phyloP scores from a whole-genome alignment of 129 eudicot species.

The Glebionis coronaria region DNA sequence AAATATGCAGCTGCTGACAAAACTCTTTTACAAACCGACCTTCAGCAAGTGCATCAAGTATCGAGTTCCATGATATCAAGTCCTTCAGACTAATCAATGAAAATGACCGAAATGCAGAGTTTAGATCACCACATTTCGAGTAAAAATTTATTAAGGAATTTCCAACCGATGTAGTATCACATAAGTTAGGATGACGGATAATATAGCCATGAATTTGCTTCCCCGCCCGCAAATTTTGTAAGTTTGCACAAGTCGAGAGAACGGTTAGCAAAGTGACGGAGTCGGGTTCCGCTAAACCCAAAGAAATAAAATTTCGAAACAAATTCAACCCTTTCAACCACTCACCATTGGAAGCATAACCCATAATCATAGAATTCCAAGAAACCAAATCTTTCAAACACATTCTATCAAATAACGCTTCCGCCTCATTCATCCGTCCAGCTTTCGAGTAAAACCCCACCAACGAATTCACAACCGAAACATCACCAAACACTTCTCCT shows the following conservation, averaged over 20 bases:
- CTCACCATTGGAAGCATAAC: conserved; percentile 60
- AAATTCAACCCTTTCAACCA: conserved; percentile 53
- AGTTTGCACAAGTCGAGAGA: conserved; percentile 61
- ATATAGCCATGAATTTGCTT: conserved; percentile 80
- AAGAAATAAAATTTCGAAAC: conserved; percentile 37
- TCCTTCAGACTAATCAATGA: conserved; percentile 43
- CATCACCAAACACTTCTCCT: conserved; percentile 41
- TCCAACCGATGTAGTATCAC: conserved; percentile 47
- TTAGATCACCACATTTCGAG: conserved; percentile 52
- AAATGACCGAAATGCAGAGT: conserved; percentile 50
- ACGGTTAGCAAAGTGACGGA: conserved; percentile 59
- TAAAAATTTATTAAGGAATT: conserved; percentile 71
- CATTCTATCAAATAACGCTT: conserved; percentile 54
- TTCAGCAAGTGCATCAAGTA: conserved; percentile 61
- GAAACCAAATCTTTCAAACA: conserved; percentile 59
- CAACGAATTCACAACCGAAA: conserved; percentile 62
- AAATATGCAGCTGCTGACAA: conserved; percentile 32
- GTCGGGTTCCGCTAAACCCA: conserved; percentile 39
- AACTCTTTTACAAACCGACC: conserved; percentile 38
- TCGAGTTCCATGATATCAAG: conserved; percentile 82
- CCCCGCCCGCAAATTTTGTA: conserved; percentile 43
- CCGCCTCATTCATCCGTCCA: conserved; percentile 44
- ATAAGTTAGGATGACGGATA: conserved; percentile 36
- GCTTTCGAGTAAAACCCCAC: conserved; percentile 65
- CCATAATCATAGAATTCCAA: conserved; percentile 81